These are phyloP conservation scores for Ophiostoma fasciatum DNA, from an alignment of 2,329 filamentous ascomycete genomes.

Conservation along the genomic window DNA sequence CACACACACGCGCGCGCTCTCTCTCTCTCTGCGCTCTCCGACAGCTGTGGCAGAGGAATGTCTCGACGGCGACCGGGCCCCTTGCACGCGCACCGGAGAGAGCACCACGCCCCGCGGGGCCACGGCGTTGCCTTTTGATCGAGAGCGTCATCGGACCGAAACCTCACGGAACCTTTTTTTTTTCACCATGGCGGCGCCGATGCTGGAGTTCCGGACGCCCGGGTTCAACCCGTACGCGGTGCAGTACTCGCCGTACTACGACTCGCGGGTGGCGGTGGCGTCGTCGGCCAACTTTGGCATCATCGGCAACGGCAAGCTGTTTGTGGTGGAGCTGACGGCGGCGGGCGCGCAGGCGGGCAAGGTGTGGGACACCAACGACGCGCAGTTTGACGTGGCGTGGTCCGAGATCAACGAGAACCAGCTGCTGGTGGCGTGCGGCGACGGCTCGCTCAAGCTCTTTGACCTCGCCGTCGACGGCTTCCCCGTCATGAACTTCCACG, in stretches of 20 bases:
- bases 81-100: too few relatives aligned
- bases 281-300: slow-evolving; percentile 92
- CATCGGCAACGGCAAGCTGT: slow-evolving; percentile 87
- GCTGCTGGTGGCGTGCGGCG: slow-evolving; percentile 73
- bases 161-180: too few relatives aligned
- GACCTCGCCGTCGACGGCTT: slow-evolving; percentile 71
- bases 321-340: slow-evolving; percentile 66
- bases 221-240: slow-evolving; percentile 94
- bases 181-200: slow-evolving; percentile 25
- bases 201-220: slow-evolving; percentile 88
- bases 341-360: slow-evolving; percentile 76
- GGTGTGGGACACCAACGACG: slow-evolving; percentile 88
- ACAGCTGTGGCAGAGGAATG: too few relatives aligned
- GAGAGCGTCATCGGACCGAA: too few relatives aligned
- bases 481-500: slow-evolving; percentile 81
- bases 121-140: too few relatives aligned
- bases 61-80: too few relatives aligned
- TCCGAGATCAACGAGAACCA: slow-evolving; percentile 96
- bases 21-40: too few relatives aligned
- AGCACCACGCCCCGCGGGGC: too few relatives aligned
- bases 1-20: too few relatives aligned
- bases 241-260: slow-evolving; percentile 97
- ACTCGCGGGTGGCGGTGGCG: slow-evolving; percentile 81
- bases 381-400: slow-evolving; percentile 89
- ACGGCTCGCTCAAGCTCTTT: slow-evolving; percentile 90